Base-by-base conservation (phyloP, 2,329 filamentous ascomycete species). In the Ascochyta fabae region DNA sequence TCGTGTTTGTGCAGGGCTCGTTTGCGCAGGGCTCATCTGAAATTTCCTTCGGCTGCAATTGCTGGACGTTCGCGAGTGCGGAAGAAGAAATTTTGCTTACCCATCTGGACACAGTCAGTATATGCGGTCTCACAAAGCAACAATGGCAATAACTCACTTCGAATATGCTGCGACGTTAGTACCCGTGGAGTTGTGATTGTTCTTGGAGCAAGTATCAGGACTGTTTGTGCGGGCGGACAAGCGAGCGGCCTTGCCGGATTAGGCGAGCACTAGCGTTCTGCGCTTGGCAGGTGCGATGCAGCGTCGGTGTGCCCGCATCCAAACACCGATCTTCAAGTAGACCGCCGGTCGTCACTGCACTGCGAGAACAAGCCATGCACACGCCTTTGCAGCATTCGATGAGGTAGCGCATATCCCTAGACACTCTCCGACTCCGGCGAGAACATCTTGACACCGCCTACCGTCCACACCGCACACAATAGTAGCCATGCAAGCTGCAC, bases 401-500 rank as follows among this genome's bases (percentile, higher is more conserved):
- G 27, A 46, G 47, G 56, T 53, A 51, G 54, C 53, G 34, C 54
- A 58, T 34, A 44, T 40, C 35, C 24, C 16, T 33, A 27, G 24
- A 58, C 44, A 40, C 35, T 22, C 34, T 40, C 50, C 53, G 56
- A 54, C 43, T 40, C 9, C 23, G 22, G 42, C 45, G n/a, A 29
- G 33, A 43, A 29, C 23, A 35, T 27, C 16, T 38, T 26, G 42
- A 47, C 43, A 22, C 24, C 23, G 16, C 31, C 39, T 24, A n/a
- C 42, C 38, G 33, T 31, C 48, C 22, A 26, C 36, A 43, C 54
- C 45, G 49, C 52, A 50, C 44, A 50, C 43, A 53, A 16, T 46
- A 50, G 49, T 35, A 39, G 53, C 49, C 50, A 93, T 96, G 92
- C 87, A 93, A 70, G 78, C 82, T 48, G 79, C 95, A 47, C 89